Evolutionary conservation across 2,329 filamentous ascomycete genomes (phyloP), one percentile per base, ranked within the genome.

Genomic region (Sphaerulina populicola): DNA sequence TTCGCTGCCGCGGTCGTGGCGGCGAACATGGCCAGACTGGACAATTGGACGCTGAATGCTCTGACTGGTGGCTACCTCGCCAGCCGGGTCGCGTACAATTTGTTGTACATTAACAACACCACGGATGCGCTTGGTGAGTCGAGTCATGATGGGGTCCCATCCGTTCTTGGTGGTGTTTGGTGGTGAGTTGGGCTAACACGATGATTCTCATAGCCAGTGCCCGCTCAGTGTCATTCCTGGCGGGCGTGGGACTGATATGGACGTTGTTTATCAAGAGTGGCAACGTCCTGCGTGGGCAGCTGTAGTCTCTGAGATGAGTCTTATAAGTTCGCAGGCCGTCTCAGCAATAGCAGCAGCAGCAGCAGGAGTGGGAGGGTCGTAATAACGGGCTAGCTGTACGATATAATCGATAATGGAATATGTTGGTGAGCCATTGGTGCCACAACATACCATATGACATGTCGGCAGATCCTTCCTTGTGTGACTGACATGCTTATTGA

Each of bases 1-100:
- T 72, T 71, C 44, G 69, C 70, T 2, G 60, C 68, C 0, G 66
- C 68, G 12, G 65, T 72, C 6, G 62, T 69, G 1, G 68, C 69
- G 1, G 70, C 64, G 3, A 71, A 72, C 37, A 38, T 66, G 0
- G 68, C 68, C 5, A 60, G 61, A n/a, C 41, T 72, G 29, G 62
- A 59, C 38, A 57, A 60, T 30, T 54, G 53, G 18, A 54, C 52
- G 14, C 42, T 67, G 53, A 66, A 67, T 48, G 53, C 30, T 4
- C 47, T 66, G 15, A 59, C 55, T 15, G 43, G 57, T 2, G 62
- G 54, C 2, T 67, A 66, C 43, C 31, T 66, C n/a, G 54, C 52
- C 15, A 61, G 54, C 12, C 49, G 65, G 10, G 52, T 62, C 8
- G 59, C 57, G 38, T 66, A 66, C 49, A 67, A 64, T 40, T 45